Evolutionary conservation across 345 rosid genomes (phyloP).

Genomic region (Corymbia maculata): DNA sequence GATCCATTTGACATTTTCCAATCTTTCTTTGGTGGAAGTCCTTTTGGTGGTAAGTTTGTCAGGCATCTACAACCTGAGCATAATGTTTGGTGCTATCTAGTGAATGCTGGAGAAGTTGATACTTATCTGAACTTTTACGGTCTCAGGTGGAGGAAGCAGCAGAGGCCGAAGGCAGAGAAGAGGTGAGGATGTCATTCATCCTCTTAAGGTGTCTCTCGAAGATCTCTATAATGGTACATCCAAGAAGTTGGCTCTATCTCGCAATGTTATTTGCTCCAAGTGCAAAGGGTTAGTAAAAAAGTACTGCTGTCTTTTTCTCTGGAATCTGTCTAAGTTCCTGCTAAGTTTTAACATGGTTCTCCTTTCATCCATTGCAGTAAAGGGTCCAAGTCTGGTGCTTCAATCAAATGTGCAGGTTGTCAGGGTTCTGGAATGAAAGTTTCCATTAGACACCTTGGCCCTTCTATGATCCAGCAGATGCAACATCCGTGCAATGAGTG

Average conservation of each 20-base stretch:
- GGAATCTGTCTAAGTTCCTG: background rate
- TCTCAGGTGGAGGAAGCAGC: conserved; percentile 64
- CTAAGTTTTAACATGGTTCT: background rate
- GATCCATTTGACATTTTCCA: conserved; percentile 74
- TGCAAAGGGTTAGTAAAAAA: conserved; percentile 66
- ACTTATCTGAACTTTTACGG: background rate
- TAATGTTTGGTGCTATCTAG: background rate
- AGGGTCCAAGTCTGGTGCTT: conserved; percentile 73
- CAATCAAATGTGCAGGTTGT: conserved; percentile 56
- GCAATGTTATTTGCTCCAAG: conserved; percentile 68
- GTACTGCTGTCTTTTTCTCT: background rate
- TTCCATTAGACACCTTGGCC: conserved; percentile 62
- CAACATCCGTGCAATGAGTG: conserved; percentile 77
- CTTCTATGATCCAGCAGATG: conserved; percentile 74
- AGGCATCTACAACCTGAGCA: background rate
- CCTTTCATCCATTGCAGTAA: conserved; percentile 26
- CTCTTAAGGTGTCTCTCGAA: conserved; percentile 77
- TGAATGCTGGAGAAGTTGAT: background rate
- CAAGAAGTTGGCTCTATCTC: conserved; percentile 77
- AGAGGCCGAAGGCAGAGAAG: conserved; percentile 82
- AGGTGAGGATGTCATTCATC: conserved; percentile 90
- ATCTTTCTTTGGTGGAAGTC: conserved; percentile 71
- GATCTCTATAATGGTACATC: conserved; percentile 75
- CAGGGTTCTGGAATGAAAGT: conserved; percentile 77
- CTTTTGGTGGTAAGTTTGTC: conserved; percentile 42